Base-by-base conservation (phyloP, 176 grass and related monocot species). In the Phoenix roebelenii region DNA sequence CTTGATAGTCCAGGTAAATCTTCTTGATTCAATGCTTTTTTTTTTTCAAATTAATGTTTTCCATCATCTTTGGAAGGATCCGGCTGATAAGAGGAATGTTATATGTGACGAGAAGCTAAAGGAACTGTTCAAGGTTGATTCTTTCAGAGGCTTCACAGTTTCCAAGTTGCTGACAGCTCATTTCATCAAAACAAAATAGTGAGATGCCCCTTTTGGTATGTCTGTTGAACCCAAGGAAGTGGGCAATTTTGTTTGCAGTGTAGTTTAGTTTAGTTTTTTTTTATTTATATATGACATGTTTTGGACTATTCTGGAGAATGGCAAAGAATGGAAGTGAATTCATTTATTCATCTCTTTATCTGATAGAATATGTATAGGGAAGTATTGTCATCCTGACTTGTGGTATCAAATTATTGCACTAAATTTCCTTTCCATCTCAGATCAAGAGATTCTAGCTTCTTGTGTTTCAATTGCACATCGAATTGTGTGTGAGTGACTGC, bases 101-200 rank as follows among this genome's bases (percentile, higher is more conserved):
- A 71, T 98, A 30, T 98, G 94, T 1, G 94, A 98, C 26, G 85
- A 98, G 63, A 98, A 98, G 73, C 73, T 98, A 64, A 98, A 89
- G 76, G 85, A 89, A 55, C 79, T 98, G 50, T 79, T 98, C 6
- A 84, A 92, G 32, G 94, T 98, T 58, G 88, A 98, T 71, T 76
- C 84, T 1, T 98, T 98, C 70, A 85, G 44, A 10, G 88, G 88
- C 53, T 98, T 93, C 57, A 70, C 82, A 0, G 84, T 93, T 67
- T 82, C 82, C 0, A 98, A 93, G 80, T 81, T 93, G 69, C 84
- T 98, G 25, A 39, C 77, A 25, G 79, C 94, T 66, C 94, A 98
- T 86, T 89, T 98, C 71, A 83, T 84, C 68, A 98, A 98, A 79
- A 20, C 25, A 19, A 73, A 63, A 18, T 50, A 83, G 74, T 77